Base-by-base conservation (phyloP, 129 eudicot species). In the Chrysanthemum lavandulifolium region DNA sequence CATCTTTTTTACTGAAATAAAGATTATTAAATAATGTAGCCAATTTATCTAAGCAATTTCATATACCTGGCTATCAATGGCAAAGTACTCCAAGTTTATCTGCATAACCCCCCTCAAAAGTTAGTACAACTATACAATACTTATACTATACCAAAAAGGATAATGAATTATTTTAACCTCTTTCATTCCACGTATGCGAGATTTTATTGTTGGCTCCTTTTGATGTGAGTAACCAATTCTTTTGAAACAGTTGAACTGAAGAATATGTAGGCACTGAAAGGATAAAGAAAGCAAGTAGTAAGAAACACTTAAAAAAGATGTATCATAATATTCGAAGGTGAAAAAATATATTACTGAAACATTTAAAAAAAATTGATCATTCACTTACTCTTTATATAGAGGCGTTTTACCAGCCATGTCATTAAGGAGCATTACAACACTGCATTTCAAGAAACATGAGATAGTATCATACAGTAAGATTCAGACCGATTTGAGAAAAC, bases 1-100 rank as follows among this genome's bases (percentile, higher is more conserved):
- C 16, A 33, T 55, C 58, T 64, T 10, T 0, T 64, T 25, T 57
- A 57, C 36, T 25, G 6, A 65, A 65, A 19, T 4, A 29, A 66
- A 65, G 29, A 57, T 43, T 45, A 49, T 55, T 52, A 18, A 51
- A 52, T 40, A 50, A 61, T 18, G 69, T 48, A 25, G 47, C 13
- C 48, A 75, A 51, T 57, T 64, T 11, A 53, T 71, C 29, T 56
- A 65, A 72, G 70, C 53, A 55, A 69, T 29, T 64, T 56, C 6
- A 25, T 51, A 60, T 85, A 93, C 98, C 97, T 93, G 98, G 76
- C 96, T 93, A 78, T 93, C 98, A 67, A 93, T 73, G 36, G 98
- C 84, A 81, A 93, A 86, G 76, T 82, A 93, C 85, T 93, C 98
- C 97, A 93, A 86, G 70, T 93, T 93, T 97, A 93, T 93, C 98